Percentiles rank a stretch among this genome's conserved stretches.
phyloP scores from a whole-genome alignment of 2,329 filamentous ascomycete species.

The Emmonsiellopsis sp. region DNA sequence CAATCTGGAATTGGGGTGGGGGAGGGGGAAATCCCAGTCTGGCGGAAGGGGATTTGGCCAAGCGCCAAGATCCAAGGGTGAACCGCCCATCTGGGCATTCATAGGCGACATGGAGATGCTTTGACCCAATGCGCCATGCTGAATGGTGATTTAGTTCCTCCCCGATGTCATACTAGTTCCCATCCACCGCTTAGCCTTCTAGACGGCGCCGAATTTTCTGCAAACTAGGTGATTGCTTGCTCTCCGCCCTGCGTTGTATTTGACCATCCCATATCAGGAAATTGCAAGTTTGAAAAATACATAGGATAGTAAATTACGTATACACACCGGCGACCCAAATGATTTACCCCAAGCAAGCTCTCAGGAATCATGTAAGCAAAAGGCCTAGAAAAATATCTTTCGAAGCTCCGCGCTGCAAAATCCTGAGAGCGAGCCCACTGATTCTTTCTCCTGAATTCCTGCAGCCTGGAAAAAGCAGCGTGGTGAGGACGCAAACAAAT shows the following conservation, averaged over 20 bases:
- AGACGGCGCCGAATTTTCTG: too few relatives aligned
- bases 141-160: background rate
- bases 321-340: background rate
- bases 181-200: too few relatives aligned
- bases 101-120: too few relatives aligned
- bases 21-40: background rate
- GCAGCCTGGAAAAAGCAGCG: too few relatives aligned
- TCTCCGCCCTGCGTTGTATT: background rate
- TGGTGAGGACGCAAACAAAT: too few relatives aligned
- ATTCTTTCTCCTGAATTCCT: too few relatives aligned
- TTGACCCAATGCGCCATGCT: background rate
- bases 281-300: constrained; percentile 1
- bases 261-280: constrained; percentile 1
- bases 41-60: background rate
- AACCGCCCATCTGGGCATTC: constrained; percentile 1
- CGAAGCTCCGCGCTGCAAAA: too few relatives aligned
- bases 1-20: background rate
- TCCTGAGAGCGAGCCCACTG: too few relatives aligned
- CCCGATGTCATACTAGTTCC: background rate
- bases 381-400: too few relatives aligned
- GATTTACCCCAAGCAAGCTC: too few relatives aligned
- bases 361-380: too few relatives aligned
- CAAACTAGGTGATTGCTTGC: background rate
- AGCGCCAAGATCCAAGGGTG: background rate
- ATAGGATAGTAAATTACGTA: background rate